Conservation (phyloP, 352 stramenopile species). For the Pythium rhizo-oryzae region DNA sequence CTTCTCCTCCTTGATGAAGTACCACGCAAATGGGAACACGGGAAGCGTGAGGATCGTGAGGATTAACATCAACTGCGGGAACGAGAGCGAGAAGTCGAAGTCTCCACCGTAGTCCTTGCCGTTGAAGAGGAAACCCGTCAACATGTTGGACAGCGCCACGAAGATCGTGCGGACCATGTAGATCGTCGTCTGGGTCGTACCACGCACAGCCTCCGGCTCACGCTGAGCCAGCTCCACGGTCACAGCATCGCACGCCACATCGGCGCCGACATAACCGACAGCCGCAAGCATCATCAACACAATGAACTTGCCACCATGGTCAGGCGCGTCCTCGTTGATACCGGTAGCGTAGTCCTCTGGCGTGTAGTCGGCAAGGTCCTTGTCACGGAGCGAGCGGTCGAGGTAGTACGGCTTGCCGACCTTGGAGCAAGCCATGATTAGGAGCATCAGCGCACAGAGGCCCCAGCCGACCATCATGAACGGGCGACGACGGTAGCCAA, state of each 20-base stretch:
- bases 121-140: constrained; percentile 55
- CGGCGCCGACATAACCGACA: constrained; percentile 51
- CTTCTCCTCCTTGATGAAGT: constrained; percentile 29
- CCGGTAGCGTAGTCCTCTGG: too few species aligned
- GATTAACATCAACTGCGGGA: constrained; percentile 41
- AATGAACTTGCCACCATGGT: constrained; percentile 46
- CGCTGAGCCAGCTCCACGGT: constrained; percentile 60
- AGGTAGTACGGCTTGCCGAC: too few species aligned
- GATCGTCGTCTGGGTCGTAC: constrained; percentile 55
- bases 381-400: too few species aligned
- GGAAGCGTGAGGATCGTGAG: constrained; percentile 30
- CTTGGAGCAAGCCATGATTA: too few species aligned
- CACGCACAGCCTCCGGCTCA: constrained; percentile 49
- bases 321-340: constrained; percentile 23
- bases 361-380: too few species aligned
- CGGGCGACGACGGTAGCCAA: too few species aligned
- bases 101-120: constrained; percentile 45
- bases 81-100: constrained; percentile 53
- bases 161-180: constrained; percentile 52
- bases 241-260: constrained; percentile 54
- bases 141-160: constrained; percentile 38
- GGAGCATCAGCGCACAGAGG: too few species aligned
- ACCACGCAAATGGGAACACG: constrained; percentile 23
- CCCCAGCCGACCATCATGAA: too few species aligned
- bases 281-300: constrained; percentile 59